These are phyloP conservation scores for Penicillium maclennaniae DNA, from an alignment of 495 filamentous ascomycete genomes.

Conservation along the genomic window DNA sequence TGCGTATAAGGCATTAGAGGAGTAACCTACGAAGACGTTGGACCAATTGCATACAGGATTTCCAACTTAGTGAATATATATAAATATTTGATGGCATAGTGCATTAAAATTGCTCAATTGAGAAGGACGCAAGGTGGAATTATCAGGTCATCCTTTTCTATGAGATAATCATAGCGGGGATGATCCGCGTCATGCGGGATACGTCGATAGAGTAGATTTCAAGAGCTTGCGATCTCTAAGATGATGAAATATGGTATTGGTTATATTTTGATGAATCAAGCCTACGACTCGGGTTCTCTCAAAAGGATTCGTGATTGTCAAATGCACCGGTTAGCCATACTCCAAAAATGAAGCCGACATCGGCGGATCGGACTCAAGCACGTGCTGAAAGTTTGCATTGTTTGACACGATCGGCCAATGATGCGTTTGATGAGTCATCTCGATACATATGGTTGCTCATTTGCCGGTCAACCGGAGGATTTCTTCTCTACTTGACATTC, in stretches of 20 bases:
- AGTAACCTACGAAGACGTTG: neutral
- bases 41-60: neutral
- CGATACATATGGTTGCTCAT: conserved; percentile 13
- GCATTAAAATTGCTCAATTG: no score
- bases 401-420: conserved; percentile 11
- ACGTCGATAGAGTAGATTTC: neutral
- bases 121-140: no score
- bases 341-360: neutral
- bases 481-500: conserved; percentile 7
- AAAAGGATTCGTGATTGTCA: neutral
- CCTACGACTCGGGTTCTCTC: neutral
- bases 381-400: conserved; percentile 6
- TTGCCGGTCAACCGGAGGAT: conserved; percentile 14
- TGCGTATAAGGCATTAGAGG: neutral
- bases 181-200: neutral
- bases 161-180: neutral
- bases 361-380: neutral
- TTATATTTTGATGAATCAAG: neutral
- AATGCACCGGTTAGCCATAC: neutral
- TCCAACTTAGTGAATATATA: no score
- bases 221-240: neutral
- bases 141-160: no score
- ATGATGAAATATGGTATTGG: neutral
- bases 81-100: no score
- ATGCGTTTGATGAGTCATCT: conserved; percentile 14